These are phyloP conservation scores for Colletotrichum melonis DNA, from an alignment of 2,329 filamentous ascomycete genomes.

Conservation along the genomic window DNA sequence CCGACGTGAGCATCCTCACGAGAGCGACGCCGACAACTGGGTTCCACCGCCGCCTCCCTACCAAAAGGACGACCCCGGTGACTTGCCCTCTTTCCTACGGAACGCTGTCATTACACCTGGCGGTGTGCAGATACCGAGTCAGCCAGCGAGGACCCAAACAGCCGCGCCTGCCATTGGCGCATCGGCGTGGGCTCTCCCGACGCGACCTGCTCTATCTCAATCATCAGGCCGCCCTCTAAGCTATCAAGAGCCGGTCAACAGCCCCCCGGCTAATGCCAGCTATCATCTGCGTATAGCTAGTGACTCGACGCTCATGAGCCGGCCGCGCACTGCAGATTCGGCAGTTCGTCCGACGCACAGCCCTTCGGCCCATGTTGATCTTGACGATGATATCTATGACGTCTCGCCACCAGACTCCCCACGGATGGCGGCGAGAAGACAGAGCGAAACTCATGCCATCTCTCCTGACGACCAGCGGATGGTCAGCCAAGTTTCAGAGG, in stretches of 20 bases:
- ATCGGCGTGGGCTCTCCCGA: constrained; percentile 32
- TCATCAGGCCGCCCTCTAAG: constrained; percentile 33
- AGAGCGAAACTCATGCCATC: not conserved
- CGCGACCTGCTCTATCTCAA: constrained; percentile 1
- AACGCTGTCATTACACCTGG: constrained; percentile 56
- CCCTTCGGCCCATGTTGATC: constrained; percentile 36
- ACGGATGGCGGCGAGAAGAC: constrained; percentile 35
- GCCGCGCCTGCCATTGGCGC: constrained; percentile 32
- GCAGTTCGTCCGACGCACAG: constrained; percentile 22
- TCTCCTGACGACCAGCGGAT: constrained; percentile 7
- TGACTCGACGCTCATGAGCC: constrained; percentile 27
- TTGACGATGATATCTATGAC: constrained; percentile 58
- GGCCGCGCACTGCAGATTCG: constrained; percentile 28
- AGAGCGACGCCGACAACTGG: constrained; percentile 91
- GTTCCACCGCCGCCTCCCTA: constrained; percentile 88
- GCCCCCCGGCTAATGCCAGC: constrained; percentile 8
- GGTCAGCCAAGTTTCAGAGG: constrained; percentile 6
- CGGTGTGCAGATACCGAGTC: constrained; percentile 37
- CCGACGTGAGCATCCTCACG: constrained; percentile 79
- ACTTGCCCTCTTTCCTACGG: constrained; percentile 67
- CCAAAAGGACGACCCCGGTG: constrained; percentile 70
- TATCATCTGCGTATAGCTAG: constrained; percentile 32
- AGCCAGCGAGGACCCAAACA: constrained; percentile 40
- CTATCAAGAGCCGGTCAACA: constrained; percentile 19
- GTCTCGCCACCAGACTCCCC: constrained; percentile 60